These are phyloP conservation scores for Favolaschia claudopus DNA, from an alignment of 768 basidiomycete species.

Conservation along the genomic window DNA sequence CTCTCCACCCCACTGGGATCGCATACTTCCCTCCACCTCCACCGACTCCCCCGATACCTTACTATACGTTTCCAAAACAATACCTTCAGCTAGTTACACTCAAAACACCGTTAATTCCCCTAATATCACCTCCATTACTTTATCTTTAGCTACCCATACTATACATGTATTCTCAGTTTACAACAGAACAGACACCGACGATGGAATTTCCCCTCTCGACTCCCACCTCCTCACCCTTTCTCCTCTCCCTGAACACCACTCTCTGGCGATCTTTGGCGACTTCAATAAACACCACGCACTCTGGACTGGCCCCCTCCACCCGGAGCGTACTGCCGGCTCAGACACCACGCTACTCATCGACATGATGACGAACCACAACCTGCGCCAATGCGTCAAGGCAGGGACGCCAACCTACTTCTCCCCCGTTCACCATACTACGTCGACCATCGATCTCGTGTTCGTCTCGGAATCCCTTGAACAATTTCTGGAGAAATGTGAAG, in stretches of 20 bases:
- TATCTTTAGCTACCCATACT: background rate
- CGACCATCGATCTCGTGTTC: slow-evolving; percentile 20
- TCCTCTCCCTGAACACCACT: background rate
- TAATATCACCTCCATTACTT: background rate
- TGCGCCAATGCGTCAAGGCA: background rate
- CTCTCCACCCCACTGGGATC: background rate
- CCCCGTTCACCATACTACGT: background rate
- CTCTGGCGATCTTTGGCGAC: background rate
- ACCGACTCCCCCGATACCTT: background rate
- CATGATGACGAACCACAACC: background rate
- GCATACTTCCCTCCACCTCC: background rate
- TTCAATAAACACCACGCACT: background rate
- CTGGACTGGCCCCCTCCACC: background rate
- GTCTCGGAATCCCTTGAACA: background rate
- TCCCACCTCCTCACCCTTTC: background rate
- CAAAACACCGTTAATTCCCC: background rate
- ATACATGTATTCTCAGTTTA: slow-evolving; percentile 3
- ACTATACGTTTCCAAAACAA: background rate
- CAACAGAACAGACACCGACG: background rate
- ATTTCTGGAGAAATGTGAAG: slow-evolving; percentile 6
- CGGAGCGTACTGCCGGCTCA: background rate
- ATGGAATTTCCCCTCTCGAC: background rate
- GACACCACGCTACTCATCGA: background rate
- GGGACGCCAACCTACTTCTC: background rate
- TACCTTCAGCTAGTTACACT: background rate